Percentiles rank a stretch among this genome's conserved stretches.
phyloP scores from a whole-genome alignment of 2,329 filamentous ascomycete species.

The Colletotrichum truncatum region DNA sequence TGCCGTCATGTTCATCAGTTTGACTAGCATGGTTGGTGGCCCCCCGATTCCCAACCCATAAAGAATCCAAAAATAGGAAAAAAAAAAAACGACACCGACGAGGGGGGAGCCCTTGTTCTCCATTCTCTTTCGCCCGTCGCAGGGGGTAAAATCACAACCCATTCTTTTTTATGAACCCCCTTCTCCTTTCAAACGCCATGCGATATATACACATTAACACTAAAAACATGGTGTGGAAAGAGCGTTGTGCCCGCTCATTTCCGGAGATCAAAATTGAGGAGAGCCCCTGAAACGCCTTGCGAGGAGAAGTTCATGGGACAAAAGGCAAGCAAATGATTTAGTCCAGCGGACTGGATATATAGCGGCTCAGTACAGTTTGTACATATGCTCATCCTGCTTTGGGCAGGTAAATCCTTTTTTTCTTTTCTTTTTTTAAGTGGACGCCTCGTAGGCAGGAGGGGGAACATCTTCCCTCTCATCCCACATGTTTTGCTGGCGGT shows the following conservation, averaged over 20 bases:
- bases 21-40: slow-evolving; percentile 24
- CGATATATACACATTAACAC: slow-evolving; percentile 30
- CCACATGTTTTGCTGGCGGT: slow-evolving; percentile 60
- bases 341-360: slow-evolving; percentile 5
- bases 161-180: slow-evolving; percentile 24
- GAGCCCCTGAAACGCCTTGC: slow-evolving; percentile 27
- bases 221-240: slow-evolving; percentile 1
- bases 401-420: no score
- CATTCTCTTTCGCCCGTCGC: slow-evolving; percentile 3
- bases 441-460: slow-evolving; percentile 70
- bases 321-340: slow-evolving; percentile 22
- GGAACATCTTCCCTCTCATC: slow-evolving; percentile 65
- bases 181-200: slow-evolving; percentile 30
- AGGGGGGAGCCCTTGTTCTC: slow-evolving; percentile 23
- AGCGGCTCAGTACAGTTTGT: slow-evolving; percentile 26
- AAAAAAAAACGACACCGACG: neutral
- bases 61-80: slow-evolving; percentile 23
- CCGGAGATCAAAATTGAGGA: neutral
- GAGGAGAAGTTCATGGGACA: slow-evolving; percentile 23
- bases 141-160: neutral
- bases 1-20: slow-evolving; percentile 15
- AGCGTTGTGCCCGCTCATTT: neutral
- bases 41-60: slow-evolving; percentile 23
- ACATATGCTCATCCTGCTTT: slow-evolving; percentile 16
- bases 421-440: slow-evolving; percentile 47